Percentiles rank a stretch among this genome's conserved stretches.
phyloP scores from a whole-genome alignment of 164 flowering plant species.

The Taxillus chinensis region DNA sequence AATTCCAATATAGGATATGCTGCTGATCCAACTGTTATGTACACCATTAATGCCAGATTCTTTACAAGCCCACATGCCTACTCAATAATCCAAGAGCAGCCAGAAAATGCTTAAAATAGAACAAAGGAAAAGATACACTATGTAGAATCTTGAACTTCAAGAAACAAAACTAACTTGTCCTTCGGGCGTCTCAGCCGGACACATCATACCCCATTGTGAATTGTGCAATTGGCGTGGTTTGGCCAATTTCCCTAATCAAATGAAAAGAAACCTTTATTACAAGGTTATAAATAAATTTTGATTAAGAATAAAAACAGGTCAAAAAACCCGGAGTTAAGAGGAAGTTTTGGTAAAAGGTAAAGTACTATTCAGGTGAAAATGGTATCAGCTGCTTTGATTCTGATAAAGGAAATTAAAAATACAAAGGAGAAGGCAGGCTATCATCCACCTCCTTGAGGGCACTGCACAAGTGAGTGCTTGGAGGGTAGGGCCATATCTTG shows the following conservation, averaged over 20 bases:
- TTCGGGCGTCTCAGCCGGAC: conserved; percentile 99
- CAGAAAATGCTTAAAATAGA: neutral
- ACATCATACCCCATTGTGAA: conserved; percentile 99
- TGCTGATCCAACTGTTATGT: conserved; percentile 94
- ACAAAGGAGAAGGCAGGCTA: too few species aligned
- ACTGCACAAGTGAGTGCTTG: too few species aligned
- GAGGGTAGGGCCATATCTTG: too few species aligned
- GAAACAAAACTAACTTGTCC: conserved; percentile 53
- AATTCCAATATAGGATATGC: conserved; percentile 89
- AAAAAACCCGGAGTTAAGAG: too few species aligned
- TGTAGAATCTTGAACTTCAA: neutral
- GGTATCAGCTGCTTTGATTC: too few species aligned
- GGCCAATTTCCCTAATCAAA: conserved; percentile 77
- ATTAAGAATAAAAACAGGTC: too few species aligned
- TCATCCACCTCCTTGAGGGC: too few species aligned
- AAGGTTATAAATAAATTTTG: too few species aligned
- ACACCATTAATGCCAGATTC: conserved; percentile 97
- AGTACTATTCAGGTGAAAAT: too few species aligned
- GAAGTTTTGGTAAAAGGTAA: too few species aligned
- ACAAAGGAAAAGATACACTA: neutral
- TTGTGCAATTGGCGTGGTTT: conserved; percentile 97
- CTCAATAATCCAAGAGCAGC: conserved; percentile 2
- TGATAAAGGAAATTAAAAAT: too few species aligned
- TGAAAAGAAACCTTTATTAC: neutral
- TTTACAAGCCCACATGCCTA: conserved; percentile 97